Conservation (phyloP, 163 green algal species). For the Scenedesmus sp. region DNA sequence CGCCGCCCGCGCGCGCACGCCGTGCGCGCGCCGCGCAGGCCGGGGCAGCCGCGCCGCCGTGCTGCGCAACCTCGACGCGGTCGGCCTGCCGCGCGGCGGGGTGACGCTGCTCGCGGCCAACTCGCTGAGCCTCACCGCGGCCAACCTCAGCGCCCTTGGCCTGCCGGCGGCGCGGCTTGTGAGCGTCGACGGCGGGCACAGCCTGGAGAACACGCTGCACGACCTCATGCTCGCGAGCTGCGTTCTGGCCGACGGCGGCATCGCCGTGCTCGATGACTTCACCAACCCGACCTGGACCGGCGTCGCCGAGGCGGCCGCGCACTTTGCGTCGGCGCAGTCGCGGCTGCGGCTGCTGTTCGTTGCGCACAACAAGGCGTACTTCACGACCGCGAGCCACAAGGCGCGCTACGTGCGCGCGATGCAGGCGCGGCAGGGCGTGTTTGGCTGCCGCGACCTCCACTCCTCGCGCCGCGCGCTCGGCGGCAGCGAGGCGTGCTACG, state of each 20-base stretch:
- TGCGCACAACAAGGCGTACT: too few relatives aligned
- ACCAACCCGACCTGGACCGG: background rate
- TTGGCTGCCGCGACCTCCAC: too few relatives aligned
- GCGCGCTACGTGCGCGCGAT: too few relatives aligned
- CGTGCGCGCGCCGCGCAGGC: background rate
- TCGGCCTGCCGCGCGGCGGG: background rate
- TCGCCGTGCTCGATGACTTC: background rate
- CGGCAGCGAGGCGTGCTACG: too few relatives aligned
- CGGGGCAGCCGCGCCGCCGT: constrained; percentile 10
- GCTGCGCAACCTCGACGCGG: background rate
- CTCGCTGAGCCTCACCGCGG: background rate
- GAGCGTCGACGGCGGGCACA: constrained; percentile 30
- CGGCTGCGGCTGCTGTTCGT: too few relatives aligned
- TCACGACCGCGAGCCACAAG: background rate
- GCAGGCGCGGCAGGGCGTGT: too few relatives aligned
- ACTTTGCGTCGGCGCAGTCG: too few relatives aligned
- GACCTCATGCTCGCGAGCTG: background rate
- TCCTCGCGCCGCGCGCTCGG: too few relatives aligned
- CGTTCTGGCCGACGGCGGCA: background rate
- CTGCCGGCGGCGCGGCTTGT: constrained; percentile 7
- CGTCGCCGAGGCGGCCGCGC: too few relatives aligned
- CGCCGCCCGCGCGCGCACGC: too few relatives aligned
- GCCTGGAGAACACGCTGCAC: background rate
- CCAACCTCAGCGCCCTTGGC: background rate
- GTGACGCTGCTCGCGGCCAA: background rate